These are phyloP conservation scores for Pyrus hybrid DNA, from an alignment of 331 rosid species.

Conservation along the genomic window DNA sequence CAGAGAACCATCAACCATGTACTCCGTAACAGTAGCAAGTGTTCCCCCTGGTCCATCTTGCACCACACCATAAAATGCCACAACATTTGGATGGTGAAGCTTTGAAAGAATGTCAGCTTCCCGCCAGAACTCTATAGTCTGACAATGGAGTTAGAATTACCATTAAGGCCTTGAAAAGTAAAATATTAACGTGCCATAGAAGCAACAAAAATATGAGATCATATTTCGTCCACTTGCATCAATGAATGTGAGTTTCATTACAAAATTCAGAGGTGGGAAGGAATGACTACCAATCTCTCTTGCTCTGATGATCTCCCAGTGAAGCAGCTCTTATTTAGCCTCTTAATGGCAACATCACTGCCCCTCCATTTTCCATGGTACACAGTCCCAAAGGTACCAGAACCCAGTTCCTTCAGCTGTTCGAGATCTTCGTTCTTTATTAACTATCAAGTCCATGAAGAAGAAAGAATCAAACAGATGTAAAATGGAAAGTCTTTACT, in stretches of 20 bases:
- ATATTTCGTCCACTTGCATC: neutral
- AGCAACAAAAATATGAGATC: neutral
- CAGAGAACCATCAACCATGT: conserved; percentile 90
- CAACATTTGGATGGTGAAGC: conserved; percentile 96
- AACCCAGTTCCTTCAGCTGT: conserved; percentile 77
- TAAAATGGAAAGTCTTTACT: neutral
- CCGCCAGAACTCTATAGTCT: conserved; percentile 90
- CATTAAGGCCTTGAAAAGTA: conserved; percentile 3
- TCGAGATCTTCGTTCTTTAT: conserved; percentile 85
- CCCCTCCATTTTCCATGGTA: conserved; percentile 96
- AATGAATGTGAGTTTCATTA: neutral
- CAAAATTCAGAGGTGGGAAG: conserved; percentile 8
- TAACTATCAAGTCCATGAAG: conserved; percentile 39
- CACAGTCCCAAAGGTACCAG: conserved; percentile 91
- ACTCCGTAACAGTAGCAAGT: conserved; percentile 79
- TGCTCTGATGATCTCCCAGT: conserved; percentile 88
- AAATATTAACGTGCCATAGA: neutral
- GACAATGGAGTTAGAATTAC: conserved; percentile 19
- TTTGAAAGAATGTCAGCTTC: conserved; percentile 95
- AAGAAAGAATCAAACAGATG: conserved; percentile 18
- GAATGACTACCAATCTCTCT: conserved; percentile 77
- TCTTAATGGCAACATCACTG: conserved; percentile 83
- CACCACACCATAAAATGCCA: conserved; percentile 92
- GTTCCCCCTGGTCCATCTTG: conserved; percentile 94
- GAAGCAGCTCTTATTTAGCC: conserved; percentile 88